Evolutionary conservation across 1,284 basidiomycete genomes (phyloP).

Genomic region (Fomitopsis betulina): DNA sequence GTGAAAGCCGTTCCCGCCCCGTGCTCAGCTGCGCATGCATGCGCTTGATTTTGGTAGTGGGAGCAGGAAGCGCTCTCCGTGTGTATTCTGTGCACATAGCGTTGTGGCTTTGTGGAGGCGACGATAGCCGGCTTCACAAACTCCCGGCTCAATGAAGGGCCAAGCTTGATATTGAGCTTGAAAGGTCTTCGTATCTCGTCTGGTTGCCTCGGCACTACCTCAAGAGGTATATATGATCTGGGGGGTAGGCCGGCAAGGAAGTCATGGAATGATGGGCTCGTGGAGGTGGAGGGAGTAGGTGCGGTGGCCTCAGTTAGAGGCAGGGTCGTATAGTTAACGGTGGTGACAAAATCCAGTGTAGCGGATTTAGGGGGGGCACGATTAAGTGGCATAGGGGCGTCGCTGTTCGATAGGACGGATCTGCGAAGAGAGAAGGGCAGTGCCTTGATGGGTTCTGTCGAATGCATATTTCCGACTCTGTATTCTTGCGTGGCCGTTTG

Average conservation of each 20-base stretch:
- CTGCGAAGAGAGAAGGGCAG: background rate
- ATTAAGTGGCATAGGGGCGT: background rate
- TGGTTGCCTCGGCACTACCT: background rate
- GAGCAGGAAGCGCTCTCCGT: background rate
- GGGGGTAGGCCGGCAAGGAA: background rate
- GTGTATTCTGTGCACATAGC: background rate
- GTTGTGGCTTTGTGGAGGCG: background rate
- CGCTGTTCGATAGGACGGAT: background rate
- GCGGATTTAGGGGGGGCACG: background rate
- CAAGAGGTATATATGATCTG: background rate
- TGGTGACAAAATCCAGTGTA: too few species aligned
- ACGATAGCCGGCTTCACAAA: background rate
- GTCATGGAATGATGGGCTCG: background rate
- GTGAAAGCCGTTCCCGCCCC: background rate
- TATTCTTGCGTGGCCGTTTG: too few species aligned
- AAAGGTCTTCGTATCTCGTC: background rate
- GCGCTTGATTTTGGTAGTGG: background rate
- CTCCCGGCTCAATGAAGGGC: background rate
- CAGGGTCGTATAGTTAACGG: background rate
- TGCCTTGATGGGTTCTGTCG: background rate
- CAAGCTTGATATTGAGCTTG: background rate
- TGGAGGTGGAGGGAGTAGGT: background rate
- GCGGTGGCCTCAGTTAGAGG: background rate
- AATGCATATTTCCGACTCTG: too few species aligned
- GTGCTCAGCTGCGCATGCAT: background rate